phyloP scores from a whole-genome alignment of 208 protist genomes.

The Crithidia acanthocephali region DNA sequence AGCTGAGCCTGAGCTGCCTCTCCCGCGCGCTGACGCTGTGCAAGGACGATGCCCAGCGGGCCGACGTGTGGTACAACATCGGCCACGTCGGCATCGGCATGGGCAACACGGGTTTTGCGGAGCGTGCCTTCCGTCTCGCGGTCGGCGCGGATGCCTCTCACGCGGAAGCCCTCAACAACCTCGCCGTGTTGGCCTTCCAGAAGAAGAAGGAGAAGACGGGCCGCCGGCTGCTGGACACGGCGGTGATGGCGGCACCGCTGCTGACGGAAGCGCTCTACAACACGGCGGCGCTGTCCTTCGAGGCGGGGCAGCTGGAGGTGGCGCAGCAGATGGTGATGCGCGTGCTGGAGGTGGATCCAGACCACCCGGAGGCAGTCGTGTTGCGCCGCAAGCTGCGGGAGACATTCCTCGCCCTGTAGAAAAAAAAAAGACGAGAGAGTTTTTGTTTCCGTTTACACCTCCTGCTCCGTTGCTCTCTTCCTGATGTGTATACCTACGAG shows the following conservation, averaged over 20 bases:
- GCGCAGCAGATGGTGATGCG: conserved; percentile 61
- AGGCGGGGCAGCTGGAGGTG: conserved; percentile 83
- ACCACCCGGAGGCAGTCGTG: conserved; percentile 82
- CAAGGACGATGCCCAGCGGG: conserved; percentile 62
- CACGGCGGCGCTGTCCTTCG: conserved; percentile 72
- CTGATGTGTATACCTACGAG: neutral
- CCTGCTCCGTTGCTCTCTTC: neutral
- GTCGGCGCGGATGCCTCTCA: conserved; percentile 87
- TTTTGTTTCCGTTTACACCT: conserved; percentile 8
- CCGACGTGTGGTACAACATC: conserved; percentile 97
- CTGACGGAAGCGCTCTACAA: conserved; percentile 95
- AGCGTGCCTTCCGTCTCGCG: conserved; percentile 93
- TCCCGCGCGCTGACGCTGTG: conserved; percentile 83
- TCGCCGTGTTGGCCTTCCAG: conserved; percentile 81
- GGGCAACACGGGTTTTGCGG: conserved; percentile 90
- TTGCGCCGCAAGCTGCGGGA: conserved; percentile 66
- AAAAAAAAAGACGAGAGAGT: neutral
- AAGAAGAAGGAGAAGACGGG: conserved; percentile 57
- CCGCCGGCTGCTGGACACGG: conserved; percentile 69
- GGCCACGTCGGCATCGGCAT: conserved; percentile 94
- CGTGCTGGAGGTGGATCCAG: conserved; percentile 78
- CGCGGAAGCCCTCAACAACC: conserved; percentile 95
- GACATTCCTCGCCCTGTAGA: conserved; percentile 59
- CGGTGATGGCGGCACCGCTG: conserved; percentile 65
- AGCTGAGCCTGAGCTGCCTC: conserved; percentile 94